These are phyloP conservation scores for Xylaria arbuscula DNA, from an alignment of 2,329 filamentous ascomycete genomes.

Conservation along the genomic window DNA sequence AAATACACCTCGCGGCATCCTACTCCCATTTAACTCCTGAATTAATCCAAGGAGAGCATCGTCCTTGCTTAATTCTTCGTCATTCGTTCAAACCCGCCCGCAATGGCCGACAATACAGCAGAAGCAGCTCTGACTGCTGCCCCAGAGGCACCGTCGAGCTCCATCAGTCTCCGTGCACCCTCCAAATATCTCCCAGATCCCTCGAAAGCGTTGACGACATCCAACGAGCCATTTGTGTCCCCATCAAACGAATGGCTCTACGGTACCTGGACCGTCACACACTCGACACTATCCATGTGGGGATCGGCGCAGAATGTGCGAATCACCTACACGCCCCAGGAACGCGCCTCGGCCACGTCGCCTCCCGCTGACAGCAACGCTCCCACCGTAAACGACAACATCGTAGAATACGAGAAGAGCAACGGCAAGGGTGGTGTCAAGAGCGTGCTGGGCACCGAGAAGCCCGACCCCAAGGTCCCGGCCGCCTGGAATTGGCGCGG, in stretches of 20 bases:
- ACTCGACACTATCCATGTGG: constrained; percentile 85
- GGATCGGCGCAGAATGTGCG: constrained; percentile 80
- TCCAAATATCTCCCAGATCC: constrained; percentile 58
- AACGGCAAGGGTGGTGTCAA: constrained; percentile 62
- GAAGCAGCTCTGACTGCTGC: constrained; percentile 1
- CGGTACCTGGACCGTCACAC: constrained; percentile 78
- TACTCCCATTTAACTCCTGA: background rate
- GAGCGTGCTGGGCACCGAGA: constrained; percentile 74
- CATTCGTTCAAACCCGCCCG: background rate
- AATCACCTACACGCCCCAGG: constrained; percentile 72
- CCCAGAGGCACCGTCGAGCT: constrained; percentile 26
- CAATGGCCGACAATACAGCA: constrained; percentile 40
- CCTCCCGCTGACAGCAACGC: constrained; percentile 43
- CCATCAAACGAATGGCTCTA: constrained; percentile 70
- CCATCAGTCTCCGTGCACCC: constrained; percentile 58
- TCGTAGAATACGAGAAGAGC: constrained; percentile 69
- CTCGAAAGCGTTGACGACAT: constrained; percentile 43
- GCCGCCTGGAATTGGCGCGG: constrained; percentile 80
- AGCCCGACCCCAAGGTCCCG: constrained; percentile 51
- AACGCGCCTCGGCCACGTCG: constrained; percentile 14
- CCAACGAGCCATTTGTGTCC: constrained; percentile 50
- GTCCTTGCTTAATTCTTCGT: background rate
- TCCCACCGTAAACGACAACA: constrained; percentile 71
- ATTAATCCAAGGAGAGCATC: background rate
- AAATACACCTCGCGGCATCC: background rate